Evolutionary conservation across 306 rosid species (phyloP), one percentile per base, ranked within the genome.

Genomic region (Fragaria iinumae): DNA sequence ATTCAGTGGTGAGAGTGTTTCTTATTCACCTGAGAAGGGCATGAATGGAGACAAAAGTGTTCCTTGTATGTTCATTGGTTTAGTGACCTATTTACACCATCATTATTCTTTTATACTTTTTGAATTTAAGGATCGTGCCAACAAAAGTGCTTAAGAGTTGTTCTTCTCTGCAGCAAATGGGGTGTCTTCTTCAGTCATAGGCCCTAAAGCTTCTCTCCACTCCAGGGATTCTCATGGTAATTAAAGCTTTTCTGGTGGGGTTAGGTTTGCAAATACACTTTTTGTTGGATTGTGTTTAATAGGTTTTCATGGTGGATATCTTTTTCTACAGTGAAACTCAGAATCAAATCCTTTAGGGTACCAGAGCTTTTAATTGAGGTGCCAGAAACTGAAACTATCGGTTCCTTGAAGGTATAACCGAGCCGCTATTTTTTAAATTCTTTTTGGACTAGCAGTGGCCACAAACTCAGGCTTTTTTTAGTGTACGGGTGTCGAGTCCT

Each of bases 341-440:
- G 93, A 88, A 92, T 95, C 10, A 86, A 91, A 80, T 92, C 98
- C 64, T 89, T 95, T 87, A 87, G 75, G 87, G 86, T 92, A 60
- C 98, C 98, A 52, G 98, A 92, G 85, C 88, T 95, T 74, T 88
- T 85, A 64, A 72, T 95, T 72, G 97, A 95, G 77, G 90, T 95
- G 76, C 95, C 98, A 4, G 91, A 92, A 80, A 90, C 92, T 8
- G 85, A 92, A 59, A 95, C 98, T 47, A 86, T 95, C 53, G 96
- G 90, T 85, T 92, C 90, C 18, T 76, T 95, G 62, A 95, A 92
- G 96, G 98, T 92, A 84, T 80, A 78, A 68, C 57, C 38, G 55
- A 84, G 60, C 5, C 10, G 6, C 16, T 47, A 8, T 52, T 64
- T 59, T 18, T 45, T 49, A 17, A 3, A 13, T 49, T 56, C 23